A percentile compares a stretch with the other conserved stretches of the same genome.
phyloP scores from a whole-genome alignment of 2,329 filamentous ascomycete species.

The Penicillium decumbens region DNA sequence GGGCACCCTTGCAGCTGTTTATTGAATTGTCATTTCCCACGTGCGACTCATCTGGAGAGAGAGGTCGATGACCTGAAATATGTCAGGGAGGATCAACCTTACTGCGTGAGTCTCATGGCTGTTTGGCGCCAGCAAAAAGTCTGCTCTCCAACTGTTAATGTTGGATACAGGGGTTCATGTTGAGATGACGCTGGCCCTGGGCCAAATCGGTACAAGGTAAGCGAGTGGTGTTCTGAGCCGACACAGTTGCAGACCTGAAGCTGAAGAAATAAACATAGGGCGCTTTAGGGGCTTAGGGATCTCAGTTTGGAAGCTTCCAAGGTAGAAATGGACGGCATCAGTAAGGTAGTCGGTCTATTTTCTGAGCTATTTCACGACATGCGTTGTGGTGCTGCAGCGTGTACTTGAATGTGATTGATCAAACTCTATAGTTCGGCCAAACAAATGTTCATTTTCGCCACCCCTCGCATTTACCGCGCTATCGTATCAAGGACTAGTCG shows the following conservation, averaged over 20 bases:
- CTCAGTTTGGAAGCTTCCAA: background rate
- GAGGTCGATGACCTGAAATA: background rate
- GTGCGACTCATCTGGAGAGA: constrained; percentile 2
- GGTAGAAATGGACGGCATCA: background rate
- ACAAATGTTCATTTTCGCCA: background rate
- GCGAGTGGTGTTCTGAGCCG: constrained; percentile 16
- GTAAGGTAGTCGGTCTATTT: background rate
- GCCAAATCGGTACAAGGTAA: constrained; percentile 18
- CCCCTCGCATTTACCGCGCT: background rate
- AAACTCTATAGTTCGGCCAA: background rate
- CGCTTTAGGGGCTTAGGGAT: background rate
- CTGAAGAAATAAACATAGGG: background rate
- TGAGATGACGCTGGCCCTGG: constrained; percentile 9
- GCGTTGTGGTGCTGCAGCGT: background rate
- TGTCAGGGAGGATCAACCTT: constrained; percentile 6
- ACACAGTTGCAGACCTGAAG: background rate
- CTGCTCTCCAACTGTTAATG: constrained; percentile 3
- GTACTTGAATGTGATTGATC: background rate
- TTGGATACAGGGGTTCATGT: constrained; percentile 17
- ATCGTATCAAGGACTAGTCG: background rate
- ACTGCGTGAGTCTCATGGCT: background rate
- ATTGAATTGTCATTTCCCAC: constrained; percentile 4
- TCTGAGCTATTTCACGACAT: background rate
- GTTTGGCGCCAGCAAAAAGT: constrained; percentile 3
- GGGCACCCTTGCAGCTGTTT: constrained; percentile 11